These are phyloP conservation scores for Piper longum DNA, from an alignment of 164 flowering plant genomes.

Conservation along the genomic window DNA sequence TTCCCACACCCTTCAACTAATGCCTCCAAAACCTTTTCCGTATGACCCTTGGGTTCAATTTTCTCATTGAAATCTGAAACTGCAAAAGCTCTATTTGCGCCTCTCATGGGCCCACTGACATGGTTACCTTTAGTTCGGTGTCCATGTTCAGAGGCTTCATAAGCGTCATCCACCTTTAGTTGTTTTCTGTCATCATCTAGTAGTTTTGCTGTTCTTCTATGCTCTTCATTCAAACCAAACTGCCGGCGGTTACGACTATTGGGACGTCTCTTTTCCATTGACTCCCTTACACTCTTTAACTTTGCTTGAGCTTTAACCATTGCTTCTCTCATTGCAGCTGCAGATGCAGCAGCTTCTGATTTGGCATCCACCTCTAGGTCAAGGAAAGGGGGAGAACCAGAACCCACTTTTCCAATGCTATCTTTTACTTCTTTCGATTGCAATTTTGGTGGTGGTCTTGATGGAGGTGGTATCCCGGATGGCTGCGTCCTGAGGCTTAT, in stretches of 20 bases:
- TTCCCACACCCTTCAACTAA: conserved; percentile 14
- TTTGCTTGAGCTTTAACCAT: conserved; percentile 55
- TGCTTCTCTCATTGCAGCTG: conserved; percentile 59
- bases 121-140: conserved; percentile 5
- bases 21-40: conserved; percentile 9
- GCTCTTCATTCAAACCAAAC: conserved; percentile 19
- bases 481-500: conserved; percentile 64
- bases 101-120: too few species aligned
- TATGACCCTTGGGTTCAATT: conserved; percentile 3
- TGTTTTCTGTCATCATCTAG: conserved; percentile 8
- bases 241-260: conserved; percentile 18
- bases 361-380: conserved; percentile 71
- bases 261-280: conserved; percentile 38
- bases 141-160: conserved; percentile 12
- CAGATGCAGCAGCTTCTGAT: conserved; percentile 52
- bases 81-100: conserved; percentile 4
- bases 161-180: conserved; percentile 13
- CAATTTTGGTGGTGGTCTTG: conserved; percentile 62
- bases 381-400: conserved; percentile 35
- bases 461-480: conserved; percentile 67
- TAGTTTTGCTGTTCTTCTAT: conserved; percentile 9
- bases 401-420: not conserved
- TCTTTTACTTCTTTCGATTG: conserved; percentile 20
- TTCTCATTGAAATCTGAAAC: conserved; percentile 15
- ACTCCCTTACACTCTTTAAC: conserved; percentile 44